These are phyloP conservation scores for Dryadomyces quercivorus DNA, from an alignment of 2,329 filamentous ascomycete species.

Conservation along the genomic window DNA sequence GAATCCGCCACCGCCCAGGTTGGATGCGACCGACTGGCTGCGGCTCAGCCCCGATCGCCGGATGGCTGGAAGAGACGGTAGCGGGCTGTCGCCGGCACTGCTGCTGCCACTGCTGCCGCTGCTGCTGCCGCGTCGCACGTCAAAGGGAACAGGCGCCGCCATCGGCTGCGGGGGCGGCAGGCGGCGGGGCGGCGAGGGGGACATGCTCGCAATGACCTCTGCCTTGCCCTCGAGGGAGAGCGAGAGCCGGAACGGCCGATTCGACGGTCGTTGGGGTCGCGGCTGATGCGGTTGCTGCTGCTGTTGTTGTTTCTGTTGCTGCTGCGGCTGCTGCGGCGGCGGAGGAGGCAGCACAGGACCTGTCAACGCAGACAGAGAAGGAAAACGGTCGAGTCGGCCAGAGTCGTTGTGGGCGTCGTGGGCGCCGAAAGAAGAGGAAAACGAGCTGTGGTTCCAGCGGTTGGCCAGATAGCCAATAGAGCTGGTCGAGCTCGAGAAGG, in stretches of 20 bases:
- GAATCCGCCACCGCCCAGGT: constrained; percentile 29
- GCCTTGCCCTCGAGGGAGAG: constrained; percentile 84
- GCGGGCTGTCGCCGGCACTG: constrained; percentile 26
- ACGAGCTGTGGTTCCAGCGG: constrained; percentile 43
- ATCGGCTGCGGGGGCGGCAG: constrained; percentile 30
- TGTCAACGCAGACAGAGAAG: constrained; percentile 26
- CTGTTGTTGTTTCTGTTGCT: constrained; percentile 1
- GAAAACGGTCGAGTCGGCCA: constrained; percentile 32
- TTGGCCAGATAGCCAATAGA: constrained; percentile 36
- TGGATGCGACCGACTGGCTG: constrained; percentile 55
- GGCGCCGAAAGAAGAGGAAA: constrained; percentile 28
- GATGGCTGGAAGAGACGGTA: constrained; percentile 31
- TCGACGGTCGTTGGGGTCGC: constrained; percentile 17
- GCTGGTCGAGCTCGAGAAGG: constrained; percentile 16
- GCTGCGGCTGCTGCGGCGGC: constrained; percentile 19
- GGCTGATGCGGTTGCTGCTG: neutral
- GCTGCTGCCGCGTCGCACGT: constrained; percentile 1
- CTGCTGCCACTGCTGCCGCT: constrained; percentile 2
- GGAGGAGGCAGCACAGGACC: constrained; percentile 13
- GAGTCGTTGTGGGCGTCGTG: constrained; percentile 24
- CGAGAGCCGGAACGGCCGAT: constrained; percentile 54
- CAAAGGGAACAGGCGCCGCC: neutral
- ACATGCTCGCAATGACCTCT: constrained; percentile 61
- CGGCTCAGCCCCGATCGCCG: constrained; percentile 48
- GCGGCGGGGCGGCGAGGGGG: constrained; percentile 57